Percentiles rank a stretch among this genome's conserved stretches.
Conservation (phyloP, 805 yeast genomes). For the Barnettozyma sucrosica region DNA sequence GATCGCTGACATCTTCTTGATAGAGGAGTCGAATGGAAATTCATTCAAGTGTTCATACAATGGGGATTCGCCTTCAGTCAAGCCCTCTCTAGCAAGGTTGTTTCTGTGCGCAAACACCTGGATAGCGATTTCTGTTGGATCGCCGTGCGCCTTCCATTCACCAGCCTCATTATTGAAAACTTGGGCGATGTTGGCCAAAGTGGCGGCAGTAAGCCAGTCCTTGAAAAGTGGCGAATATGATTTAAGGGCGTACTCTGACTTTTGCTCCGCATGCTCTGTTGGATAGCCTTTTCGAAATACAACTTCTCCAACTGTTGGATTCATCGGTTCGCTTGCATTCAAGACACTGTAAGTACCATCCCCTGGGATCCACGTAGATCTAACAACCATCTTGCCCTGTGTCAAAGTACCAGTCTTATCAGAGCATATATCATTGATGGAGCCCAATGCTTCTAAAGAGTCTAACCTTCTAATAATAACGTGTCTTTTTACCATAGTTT, state of each 20-base stretch:
- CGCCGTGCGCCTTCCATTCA: slow-evolving; percentile 77
- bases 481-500: slow-evolving; percentile 55
- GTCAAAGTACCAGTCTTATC: slow-evolving; percentile 83
- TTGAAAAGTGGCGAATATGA: slow-evolving; percentile 12
- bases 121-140: slow-evolving; percentile 85
- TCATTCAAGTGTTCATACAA: slow-evolving; percentile 42
- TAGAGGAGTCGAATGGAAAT: slow-evolving; percentile 69
- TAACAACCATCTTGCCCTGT: slow-evolving; percentile 74
- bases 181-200: slow-evolving; percentile 75
- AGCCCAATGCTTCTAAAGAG: slow-evolving; percentile 73
- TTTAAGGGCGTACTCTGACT: slow-evolving; percentile 6
- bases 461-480: slow-evolving; percentile 75
- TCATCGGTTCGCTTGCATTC: slow-evolving; percentile 52
- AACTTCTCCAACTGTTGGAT: slow-evolving; percentile 53
- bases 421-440: slow-evolving; percentile 73
- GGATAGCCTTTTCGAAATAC: slow-evolving; percentile 19
- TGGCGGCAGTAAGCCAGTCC: slow-evolving; percentile 58
- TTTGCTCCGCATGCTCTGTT: slow-evolving; percentile 16
- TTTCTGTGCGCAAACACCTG: slow-evolving; percentile 69
- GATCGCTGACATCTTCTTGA: slow-evolving; percentile 67
- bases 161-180: slow-evolving; percentile 44
- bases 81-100: slow-evolving; percentile 39
- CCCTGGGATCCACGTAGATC: slow-evolving; percentile 61
- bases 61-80: slow-evolving; percentile 33
- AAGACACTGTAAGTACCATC: slow-evolving; percentile 50